phyloP scores from a whole-genome alignment of 1,284 basidiomycete genomes.

The Ceratobasidium papillatum region DNA sequence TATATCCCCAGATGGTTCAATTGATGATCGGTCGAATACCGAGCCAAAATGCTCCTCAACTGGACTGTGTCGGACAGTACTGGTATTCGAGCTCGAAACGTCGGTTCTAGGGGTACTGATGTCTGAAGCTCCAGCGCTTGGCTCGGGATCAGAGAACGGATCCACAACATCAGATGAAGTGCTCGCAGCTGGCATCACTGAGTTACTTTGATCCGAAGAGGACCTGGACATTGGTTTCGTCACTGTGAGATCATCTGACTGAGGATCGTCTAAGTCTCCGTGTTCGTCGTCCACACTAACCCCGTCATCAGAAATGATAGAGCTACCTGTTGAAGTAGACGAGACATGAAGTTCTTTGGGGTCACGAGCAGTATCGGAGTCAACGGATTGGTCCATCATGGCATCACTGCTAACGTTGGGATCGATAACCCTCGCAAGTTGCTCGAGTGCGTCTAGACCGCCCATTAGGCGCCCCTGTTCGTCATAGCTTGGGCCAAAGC shows the following conservation, averaged over 20 bases:
- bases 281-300: constrained; percentile 72
- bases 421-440: constrained; percentile 81
- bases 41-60: constrained; percentile 20
- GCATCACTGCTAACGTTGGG: constrained; percentile 58
- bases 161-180: constrained; percentile 17
- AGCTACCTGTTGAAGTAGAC: constrained; percentile 62
- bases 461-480: constrained; percentile 81
- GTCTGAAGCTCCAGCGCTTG: constrained; percentile 9
- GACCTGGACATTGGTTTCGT: constrained; percentile 13
- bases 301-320: constrained; percentile 69
- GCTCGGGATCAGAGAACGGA: constrained; percentile 41
- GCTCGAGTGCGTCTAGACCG: constrained; percentile 81
- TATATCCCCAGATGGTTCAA: constrained; percentile 66
- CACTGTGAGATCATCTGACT: constrained; percentile 39
- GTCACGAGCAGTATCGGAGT: constrained; percentile 51
- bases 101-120: constrained; percentile 25
- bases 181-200: constrained; percentile 20
- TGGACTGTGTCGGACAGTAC: constrained; percentile 29
- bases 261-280: constrained; percentile 63
- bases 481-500: constrained; percentile 79
- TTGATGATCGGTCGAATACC: constrained; percentile 3
- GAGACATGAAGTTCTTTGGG: constrained; percentile 77
- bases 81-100: constrained; percentile 30
- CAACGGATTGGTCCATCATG: constrained; percentile 43
- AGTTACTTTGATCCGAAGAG: constrained; percentile 13